phyloP scores from a whole-genome alignment of 768 basidiomycete species.

The Hypsizygus marmoreus region DNA sequence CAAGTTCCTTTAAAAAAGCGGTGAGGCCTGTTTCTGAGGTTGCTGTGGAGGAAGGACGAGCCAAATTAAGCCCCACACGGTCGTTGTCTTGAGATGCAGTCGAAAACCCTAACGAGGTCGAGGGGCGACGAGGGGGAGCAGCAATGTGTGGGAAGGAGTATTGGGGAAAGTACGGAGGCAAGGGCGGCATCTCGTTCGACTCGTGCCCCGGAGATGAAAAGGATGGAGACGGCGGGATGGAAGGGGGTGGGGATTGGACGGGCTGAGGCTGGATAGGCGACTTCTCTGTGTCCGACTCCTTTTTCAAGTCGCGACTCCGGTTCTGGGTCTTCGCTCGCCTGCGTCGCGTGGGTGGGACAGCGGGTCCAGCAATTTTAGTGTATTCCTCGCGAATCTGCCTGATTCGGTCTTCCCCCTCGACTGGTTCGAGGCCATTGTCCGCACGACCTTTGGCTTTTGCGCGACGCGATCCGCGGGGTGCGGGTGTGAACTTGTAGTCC shows the following conservation, averaged over 20 bases:
- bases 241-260: slow-evolving; percentile 9
- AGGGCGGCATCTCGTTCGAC: slow-evolving; percentile 9
- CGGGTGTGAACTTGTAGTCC: slow-evolving; percentile 63
- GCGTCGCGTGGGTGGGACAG: slow-evolving; percentile 34
- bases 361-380: slow-evolving; percentile 31
- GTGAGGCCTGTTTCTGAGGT: slow-evolving; percentile 22
- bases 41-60: slow-evolving; percentile 23
- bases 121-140: slow-evolving; percentile 32
- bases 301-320: slow-evolving; percentile 15
- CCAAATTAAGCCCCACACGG: slow-evolving; percentile 9
- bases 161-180: slow-evolving; percentile 25
- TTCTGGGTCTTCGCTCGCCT: slow-evolving; percentile 30
- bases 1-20: slow-evolving; percentile 23
- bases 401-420: slow-evolving; percentile 26
- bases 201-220: slow-evolving; percentile 16
- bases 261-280: slow-evolving; percentile 5
- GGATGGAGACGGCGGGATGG: slow-evolving; percentile 15
- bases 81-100: slow-evolving; percentile 9
- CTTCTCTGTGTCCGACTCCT: slow-evolving; percentile 1
- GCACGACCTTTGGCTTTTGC: slow-evolving; percentile 29
- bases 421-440: slow-evolving; percentile 13
- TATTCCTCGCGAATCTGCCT: slow-evolving; percentile 37
- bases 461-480: slow-evolving; percentile 34
- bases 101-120: slow-evolving; percentile 32
- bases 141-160: slow-evolving; percentile 21